phyloP scores from a whole-genome alignment of 2,329 filamentous ascomycete species.

The Penicillium sp. region DNA sequence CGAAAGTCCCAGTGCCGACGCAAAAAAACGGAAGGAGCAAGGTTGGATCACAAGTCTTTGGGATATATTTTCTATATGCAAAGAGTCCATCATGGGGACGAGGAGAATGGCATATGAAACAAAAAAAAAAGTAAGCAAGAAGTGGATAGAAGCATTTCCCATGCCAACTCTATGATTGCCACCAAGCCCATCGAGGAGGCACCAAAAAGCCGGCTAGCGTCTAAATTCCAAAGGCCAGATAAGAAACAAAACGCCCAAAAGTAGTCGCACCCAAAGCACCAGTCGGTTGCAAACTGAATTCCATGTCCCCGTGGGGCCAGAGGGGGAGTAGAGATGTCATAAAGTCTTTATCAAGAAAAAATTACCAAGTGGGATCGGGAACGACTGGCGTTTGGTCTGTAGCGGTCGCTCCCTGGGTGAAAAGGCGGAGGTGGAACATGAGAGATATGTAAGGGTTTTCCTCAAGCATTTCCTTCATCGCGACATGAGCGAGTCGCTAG shows the following conservation, averaged over 20 bases:
- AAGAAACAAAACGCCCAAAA: constrained; percentile 22
- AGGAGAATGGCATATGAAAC: constrained; percentile 19
- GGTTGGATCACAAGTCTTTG: constrained; percentile 12
- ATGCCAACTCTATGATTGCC: constrained; percentile 20
- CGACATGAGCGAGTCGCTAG: constrained; percentile 39
- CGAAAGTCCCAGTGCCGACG: neutral
- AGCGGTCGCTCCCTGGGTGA: constrained; percentile 9
- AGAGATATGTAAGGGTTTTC: neutral
- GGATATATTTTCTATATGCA: constrained; percentile 28
- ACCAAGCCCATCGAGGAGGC: constrained; percentile 10
- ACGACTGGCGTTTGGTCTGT: constrained; percentile 10
- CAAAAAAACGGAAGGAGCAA: constrained; percentile 5
- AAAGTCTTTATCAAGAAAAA: constrained; percentile 17
- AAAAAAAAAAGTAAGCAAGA: constrained; percentile 9
- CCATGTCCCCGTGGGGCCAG: constrained; percentile 10
- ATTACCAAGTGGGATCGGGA: constrained; percentile 9
- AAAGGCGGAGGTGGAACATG: constrained; percentile 4
- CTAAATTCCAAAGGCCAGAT: constrained; percentile 17
- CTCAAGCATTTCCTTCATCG: constrained; percentile 24
- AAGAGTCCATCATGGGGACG: constrained; percentile 18
- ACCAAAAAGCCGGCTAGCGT: constrained; percentile 10
- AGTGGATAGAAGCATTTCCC: constrained; percentile 9
- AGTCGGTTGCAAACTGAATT: constrained; percentile 11
- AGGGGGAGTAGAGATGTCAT: constrained; percentile 15
- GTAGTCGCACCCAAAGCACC: constrained; percentile 21